Evolutionary conservation across 257 asterid genomes (phyloP).

Genomic region (Solanum gandarillasii): DNA sequence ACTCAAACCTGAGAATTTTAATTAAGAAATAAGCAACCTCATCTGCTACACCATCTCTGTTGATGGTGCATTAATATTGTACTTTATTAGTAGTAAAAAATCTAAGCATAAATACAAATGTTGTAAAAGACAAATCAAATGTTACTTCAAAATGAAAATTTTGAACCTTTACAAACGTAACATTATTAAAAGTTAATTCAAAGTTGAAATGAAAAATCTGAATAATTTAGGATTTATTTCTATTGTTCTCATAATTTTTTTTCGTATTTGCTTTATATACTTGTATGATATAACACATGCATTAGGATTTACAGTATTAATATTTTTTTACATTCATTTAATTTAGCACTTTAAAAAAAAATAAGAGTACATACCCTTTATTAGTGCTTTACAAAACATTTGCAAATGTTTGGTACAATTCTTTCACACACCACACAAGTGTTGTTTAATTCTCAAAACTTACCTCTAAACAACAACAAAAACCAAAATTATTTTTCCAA

Average conservation of each 20-base stretch:
- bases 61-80: neutral
- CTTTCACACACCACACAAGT: neutral
- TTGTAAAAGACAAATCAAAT: neutral
- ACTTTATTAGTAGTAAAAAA: neutral
- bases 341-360: too few relatives aligned
- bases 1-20: accelerated
- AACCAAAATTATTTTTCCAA: too few relatives aligned
- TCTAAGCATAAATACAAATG: neutral
- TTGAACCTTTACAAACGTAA: neutral
- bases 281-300: neutral
- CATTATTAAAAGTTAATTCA: neutral
- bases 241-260: neutral
- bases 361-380: neutral
- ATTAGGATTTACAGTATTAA: neutral
- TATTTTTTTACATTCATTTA: neutral
- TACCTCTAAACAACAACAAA: neutral
- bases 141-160: neutral
- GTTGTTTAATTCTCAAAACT: neutral
- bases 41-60: too few relatives aligned
- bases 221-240: neutral
- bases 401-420: neutral
- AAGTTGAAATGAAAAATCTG: neutral
- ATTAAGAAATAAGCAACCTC: accelerated
- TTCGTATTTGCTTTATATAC: neutral
- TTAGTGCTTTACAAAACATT: neutral